Evolutionary conservation across 352 stramenopile species (phyloP).

Genomic region (Phytopythium sindhum): DNA sequence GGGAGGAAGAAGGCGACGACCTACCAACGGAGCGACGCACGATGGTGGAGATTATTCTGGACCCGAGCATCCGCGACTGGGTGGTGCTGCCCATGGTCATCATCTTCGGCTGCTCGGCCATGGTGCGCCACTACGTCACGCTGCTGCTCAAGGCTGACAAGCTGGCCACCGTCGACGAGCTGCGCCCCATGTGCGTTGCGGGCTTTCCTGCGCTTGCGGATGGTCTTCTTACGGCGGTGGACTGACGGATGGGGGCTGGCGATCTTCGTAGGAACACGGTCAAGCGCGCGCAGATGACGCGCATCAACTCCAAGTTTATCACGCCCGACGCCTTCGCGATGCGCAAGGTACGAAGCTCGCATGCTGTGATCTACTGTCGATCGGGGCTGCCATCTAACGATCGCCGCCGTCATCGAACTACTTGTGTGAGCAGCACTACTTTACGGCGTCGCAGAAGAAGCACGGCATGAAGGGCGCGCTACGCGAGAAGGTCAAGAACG

Average conservation of each 20-base stretch:
- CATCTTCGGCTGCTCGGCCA: slow-evolving; percentile 89
- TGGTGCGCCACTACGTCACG: slow-evolving; percentile 85
- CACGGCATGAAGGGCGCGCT: slow-evolving; percentile 82
- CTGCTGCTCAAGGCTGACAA: slow-evolving; percentile 83
- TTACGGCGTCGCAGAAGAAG: slow-evolving; percentile 87
- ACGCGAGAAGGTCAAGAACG: slow-evolving; percentile 87
- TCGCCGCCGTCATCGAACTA: not conserved
- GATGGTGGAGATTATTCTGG: slow-evolving; percentile 90
- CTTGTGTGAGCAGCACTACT: slow-evolving; percentile 57
- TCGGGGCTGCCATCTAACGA: not conserved
- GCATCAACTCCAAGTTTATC: slow-evolving; percentile 90
- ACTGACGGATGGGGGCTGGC: not conserved
- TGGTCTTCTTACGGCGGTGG: not conserved
- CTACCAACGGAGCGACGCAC: slow-evolving; percentile 3
- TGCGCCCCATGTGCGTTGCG: slow-evolving; percentile 62
- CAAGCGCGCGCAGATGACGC: slow-evolving; percentile 75
- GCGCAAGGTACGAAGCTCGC: slow-evolving; percentile 56
- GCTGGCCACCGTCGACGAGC: slow-evolving; percentile 68
- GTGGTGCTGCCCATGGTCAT: slow-evolving; percentile 97
- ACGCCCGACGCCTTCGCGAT: slow-evolving; percentile 78
- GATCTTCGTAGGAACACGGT: slow-evolving; percentile 71
- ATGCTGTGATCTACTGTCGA: not conserved
- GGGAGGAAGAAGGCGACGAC: not conserved
- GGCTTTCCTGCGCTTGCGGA: not conserved
- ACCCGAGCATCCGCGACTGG: slow-evolving; percentile 93